Base-by-base conservation (phyloP, 225 moss, liverwort and hornwort genomes). In the Neckera pumila region DNA sequence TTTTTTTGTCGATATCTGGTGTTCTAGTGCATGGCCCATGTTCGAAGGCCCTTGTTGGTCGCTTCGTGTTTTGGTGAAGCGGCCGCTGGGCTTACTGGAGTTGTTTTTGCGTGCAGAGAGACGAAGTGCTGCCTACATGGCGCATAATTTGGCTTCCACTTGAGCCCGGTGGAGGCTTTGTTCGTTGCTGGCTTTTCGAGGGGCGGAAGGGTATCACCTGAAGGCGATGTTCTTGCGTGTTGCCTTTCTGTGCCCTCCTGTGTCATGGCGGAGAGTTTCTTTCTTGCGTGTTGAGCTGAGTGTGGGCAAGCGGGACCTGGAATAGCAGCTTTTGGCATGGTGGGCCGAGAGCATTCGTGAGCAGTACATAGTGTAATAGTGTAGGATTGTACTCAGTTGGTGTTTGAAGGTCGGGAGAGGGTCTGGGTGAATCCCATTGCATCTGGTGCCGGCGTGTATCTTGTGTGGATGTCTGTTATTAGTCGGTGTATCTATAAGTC, bases 61-160 rank as follows among this genome's bases (percentile, higher is more conserved):
- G 38, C 21, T 11, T 38, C 40, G 38, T 9, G 38, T 38, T 84
- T 73, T 34, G 4, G 12, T 15, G 63, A 64, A 25, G 5, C 10
- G 54, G 38, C 19, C 58, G 22, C 7, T 51, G 65, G 12, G 79
- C 88, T 90, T 56, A 92, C 38, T 7, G 57, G 26, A 17, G 38
- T 57, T 78, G 10, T 17, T 10, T 78, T 63, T 83, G 60, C 58
- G 47, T 93, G 91, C 98, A 99, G 99, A 99, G 96, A 95, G 99
- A 83, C 95, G 99, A 66, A 99, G 99, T 85, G 98, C 98, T 89
- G 96, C 99, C 20, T 95, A 95, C 89, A 93, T 95, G 93, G 97
- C 99, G 42, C 96, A 97, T 72, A 95, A 92, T 87, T 36, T 95
- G 93, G 96, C 93, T 84, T 87, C 89, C 89, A 43, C 71, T 53